Conservation (phyloP, 371 early-diverging fungal species). For the Thermomucor indicae-seudaticae region DNA sequence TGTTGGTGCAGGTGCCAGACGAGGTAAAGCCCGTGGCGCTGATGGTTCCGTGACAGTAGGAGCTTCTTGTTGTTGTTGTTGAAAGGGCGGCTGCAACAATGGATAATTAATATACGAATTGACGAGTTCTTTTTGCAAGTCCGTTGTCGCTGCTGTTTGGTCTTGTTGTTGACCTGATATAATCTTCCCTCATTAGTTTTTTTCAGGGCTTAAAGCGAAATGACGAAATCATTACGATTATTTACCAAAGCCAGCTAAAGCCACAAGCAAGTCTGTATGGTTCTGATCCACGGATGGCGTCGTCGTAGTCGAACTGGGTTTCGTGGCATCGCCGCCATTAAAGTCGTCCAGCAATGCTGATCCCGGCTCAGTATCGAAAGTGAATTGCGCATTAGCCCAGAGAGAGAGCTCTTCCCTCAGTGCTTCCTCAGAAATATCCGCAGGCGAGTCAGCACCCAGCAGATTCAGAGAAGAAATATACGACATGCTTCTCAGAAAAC, state of each 20-base stretch:
- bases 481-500: conserved; percentile 27
- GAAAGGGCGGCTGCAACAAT: conserved; percentile 4
- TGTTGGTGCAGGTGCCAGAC: conserved; percentile 33
- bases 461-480: conserved; percentile 42
- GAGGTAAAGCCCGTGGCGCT: conserved; percentile 19
- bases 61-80: conserved; percentile 1
- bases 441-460: conserved; percentile 33
- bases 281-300: conserved; percentile 8
- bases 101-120: too few species aligned
- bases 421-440: conserved; percentile 31
- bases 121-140: conserved; percentile 13
- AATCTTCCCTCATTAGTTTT: background rate
- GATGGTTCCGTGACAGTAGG: too few species aligned
- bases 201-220: too few species aligned
- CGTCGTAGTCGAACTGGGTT: conserved; percentile 4
- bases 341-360: conserved; percentile 32
- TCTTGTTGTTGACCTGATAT: background rate
- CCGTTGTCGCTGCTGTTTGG: background rate
- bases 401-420: conserved; percentile 39
- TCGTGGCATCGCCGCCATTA: conserved; percentile 3
- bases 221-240: too few species aligned
- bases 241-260: background rate
- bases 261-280: conserved; percentile 1
- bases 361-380: conserved; percentile 54
- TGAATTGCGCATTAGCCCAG: conserved; percentile 76